Evolutionary conservation across 805 yeast species (phyloP).

Genomic region (Millerozyma miso): DNA sequence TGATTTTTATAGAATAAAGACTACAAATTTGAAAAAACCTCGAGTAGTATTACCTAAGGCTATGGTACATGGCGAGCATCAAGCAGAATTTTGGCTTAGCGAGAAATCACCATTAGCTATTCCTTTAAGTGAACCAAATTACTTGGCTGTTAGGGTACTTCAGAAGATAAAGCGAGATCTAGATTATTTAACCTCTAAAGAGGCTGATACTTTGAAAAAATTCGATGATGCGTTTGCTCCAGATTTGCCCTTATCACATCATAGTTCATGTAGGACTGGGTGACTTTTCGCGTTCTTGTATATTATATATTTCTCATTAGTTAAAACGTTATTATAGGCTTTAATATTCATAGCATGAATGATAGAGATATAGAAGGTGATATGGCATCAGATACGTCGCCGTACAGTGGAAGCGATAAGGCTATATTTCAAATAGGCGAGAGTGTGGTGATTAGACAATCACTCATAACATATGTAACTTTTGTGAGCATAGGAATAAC

Average conservation of each 20-base stretch:
- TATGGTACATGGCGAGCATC: neutral
- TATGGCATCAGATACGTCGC: neutral
- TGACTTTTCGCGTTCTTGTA: neutral
- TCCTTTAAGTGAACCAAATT: constrained; percentile 68
- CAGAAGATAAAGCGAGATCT: neutral
- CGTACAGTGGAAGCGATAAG: constrained; percentile 13
- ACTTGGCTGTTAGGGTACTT: constrained; percentile 41
- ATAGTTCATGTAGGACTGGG: neutral
- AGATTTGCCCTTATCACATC: too few species aligned
- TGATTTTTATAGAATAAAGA: constrained; percentile 19
- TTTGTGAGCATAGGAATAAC: constrained; percentile 72
- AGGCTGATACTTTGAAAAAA: neutral
- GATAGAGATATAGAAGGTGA: constrained; percentile 1
- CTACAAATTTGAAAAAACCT: neutral
- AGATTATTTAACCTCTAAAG: neutral
- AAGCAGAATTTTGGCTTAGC: constrained; percentile 56
- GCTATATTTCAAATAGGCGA: constrained; percentile 11
- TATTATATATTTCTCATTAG: neutral
- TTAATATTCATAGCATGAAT: neutral
- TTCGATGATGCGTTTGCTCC: neutral
- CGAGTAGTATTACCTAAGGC: neutral
- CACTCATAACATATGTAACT: constrained; percentile 47
- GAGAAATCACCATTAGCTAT: constrained; percentile 63
- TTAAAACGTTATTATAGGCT: neutral
- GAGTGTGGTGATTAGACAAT: constrained; percentile 13